Evolutionary conservation across 2,329 filamentous ascomycete species (phyloP).

Genomic region (Neurospora sp.): DNA sequence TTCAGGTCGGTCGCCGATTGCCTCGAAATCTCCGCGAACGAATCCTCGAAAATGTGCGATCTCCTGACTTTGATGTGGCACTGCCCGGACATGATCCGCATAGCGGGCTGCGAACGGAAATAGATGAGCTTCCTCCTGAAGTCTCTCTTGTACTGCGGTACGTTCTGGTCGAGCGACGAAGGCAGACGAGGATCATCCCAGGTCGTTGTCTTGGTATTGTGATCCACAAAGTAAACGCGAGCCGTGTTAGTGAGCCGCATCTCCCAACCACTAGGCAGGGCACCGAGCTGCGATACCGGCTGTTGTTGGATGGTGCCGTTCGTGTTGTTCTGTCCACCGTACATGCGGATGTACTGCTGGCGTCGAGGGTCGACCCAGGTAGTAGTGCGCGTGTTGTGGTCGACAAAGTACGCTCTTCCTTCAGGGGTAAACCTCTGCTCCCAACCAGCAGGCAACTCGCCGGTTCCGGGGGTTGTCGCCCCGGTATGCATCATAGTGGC

Average conservation of each 20-base stretch:
- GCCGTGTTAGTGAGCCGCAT: constrained; percentile 99
- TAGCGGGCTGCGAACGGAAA: constrained; percentile 93
- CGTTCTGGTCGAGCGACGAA: constrained; percentile 93
- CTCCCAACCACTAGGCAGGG: constrained; percentile 95
- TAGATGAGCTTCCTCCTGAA: constrained; percentile 98
- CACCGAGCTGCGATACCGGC: constrained; percentile 91
- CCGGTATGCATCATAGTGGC: constrained; percentile 91
- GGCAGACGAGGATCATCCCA: constrained; percentile 96
- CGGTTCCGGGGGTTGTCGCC: constrained; percentile 85
- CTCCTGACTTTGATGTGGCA: constrained; percentile 97
- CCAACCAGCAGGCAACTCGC: constrained; percentile 92
- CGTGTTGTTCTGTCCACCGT: constrained; percentile 74
- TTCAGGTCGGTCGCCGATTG: constrained; percentile 93
- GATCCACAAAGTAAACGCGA: constrained; percentile 96
- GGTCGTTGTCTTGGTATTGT: constrained; percentile 98
- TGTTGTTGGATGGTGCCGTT: constrained; percentile 91
- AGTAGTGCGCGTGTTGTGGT: constrained; percentile 95
- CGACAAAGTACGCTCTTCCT: constrained; percentile 91
- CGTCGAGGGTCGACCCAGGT: constrained; percentile 97
- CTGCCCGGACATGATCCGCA: constrained; percentile 90
- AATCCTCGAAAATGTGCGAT: constrained; percentile 97
- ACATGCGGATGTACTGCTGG: constrained; percentile 98
- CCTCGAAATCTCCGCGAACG: constrained; percentile 95
- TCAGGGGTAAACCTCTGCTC: constrained; percentile 94
- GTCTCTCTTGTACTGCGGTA: constrained; percentile 98